phyloP scores from a whole-genome alignment of 306 rosid species.

The Alnus glutinosa region DNA sequence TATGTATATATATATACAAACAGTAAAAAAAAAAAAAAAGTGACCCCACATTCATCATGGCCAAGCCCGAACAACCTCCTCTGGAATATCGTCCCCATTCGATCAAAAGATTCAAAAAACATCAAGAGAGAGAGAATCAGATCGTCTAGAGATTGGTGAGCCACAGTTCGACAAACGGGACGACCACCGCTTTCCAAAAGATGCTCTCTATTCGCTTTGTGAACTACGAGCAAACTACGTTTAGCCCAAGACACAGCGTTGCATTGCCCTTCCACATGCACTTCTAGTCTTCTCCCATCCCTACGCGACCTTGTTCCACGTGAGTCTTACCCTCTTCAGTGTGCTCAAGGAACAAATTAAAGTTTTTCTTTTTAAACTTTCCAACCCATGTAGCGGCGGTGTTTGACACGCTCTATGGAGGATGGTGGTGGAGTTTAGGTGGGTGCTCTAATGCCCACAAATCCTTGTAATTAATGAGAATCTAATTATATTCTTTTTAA shows the following conservation, averaged over 20 bases:
- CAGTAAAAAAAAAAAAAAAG: not conserved
- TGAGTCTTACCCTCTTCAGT: slow-evolving; percentile 21
- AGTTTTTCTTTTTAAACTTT: too few species aligned
- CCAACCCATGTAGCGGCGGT: not conserved
- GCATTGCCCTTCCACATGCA: slow-evolving; percentile 37
- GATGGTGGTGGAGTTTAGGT: not conserved
- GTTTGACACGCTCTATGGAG: slow-evolving; percentile 23
- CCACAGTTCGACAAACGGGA: slow-evolving; percentile 63
- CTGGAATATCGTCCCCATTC: slow-evolving; percentile 41
- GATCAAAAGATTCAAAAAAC: slow-evolving; percentile 58
- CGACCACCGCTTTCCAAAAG: slow-evolving; percentile 95
- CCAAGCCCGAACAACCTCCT: slow-evolving; percentile 38
- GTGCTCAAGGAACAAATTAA: too few species aligned
- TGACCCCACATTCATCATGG: slow-evolving; percentile 46
- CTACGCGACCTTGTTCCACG: slow-evolving; percentile 52
- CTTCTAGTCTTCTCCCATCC: slow-evolving; percentile 18
- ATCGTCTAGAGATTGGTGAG: slow-evolving; percentile 75
- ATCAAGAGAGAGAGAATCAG: slow-evolving; percentile 50
- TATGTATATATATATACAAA: not conserved
- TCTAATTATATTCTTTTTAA: slow-evolving; percentile 36
- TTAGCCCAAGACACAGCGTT: slow-evolving; percentile 58
- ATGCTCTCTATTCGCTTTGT: slow-evolving; percentile 65
- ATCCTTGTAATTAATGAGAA: slow-evolving; percentile 37
- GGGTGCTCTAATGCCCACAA: slow-evolving; percentile 16
- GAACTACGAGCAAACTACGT: slow-evolving; percentile 44